A percentile compares a stretch with the other conserved stretches of the same genome.
Evolutionary conservation across 768 basidiomycete genomes (phyloP).

Genomic region (Termitomyces sp.): DNA sequence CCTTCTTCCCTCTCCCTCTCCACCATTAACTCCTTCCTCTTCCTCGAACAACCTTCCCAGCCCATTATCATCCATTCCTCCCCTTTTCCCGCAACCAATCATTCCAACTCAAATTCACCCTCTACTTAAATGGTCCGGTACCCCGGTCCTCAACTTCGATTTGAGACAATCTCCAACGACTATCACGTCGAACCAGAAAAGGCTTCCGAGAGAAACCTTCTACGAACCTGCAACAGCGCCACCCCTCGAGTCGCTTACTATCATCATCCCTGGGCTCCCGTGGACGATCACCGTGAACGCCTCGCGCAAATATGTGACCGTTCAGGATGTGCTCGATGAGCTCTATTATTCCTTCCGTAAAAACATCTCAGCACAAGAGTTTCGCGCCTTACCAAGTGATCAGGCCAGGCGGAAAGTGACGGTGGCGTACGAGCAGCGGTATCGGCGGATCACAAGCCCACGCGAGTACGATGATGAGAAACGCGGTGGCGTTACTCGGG

Average conservation of each 20-base stretch:
- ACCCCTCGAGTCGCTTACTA: slow-evolving; percentile 20
- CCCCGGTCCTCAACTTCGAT: slow-evolving; percentile 21
- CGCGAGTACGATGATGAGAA: slow-evolving; percentile 39
- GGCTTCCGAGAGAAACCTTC: slow-evolving; percentile 19
- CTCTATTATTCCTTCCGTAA: slow-evolving; percentile 33
- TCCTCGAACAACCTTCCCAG: slow-evolving; percentile 1
- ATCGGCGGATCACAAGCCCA: slow-evolving; percentile 26
- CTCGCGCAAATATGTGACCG: slow-evolving; percentile 21
- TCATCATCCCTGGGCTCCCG: slow-evolving; percentile 24
- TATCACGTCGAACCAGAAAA: slow-evolving; percentile 16
- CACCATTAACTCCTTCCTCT: slow-evolving; percentile 9
- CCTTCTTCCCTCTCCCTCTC: slow-evolving; percentile 7
- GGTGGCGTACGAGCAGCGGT: slow-evolving; percentile 42
- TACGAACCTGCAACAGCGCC: slow-evolving; percentile 28
- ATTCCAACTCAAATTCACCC: slow-evolving; percentile 16
- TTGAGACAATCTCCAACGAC: slow-evolving; percentile 22
- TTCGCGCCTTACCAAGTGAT: slow-evolving; percentile 27
- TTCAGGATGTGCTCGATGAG: slow-evolving; percentile 30
- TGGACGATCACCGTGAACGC: slow-evolving; percentile 31
- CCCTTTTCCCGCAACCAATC: not conserved
- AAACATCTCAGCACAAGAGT: slow-evolving; percentile 38
- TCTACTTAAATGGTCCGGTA: slow-evolving; percentile 17
- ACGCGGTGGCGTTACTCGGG: slow-evolving; percentile 44
- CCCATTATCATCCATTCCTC: not conserved
- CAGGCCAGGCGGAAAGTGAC: slow-evolving; percentile 32